phyloP scores from a whole-genome alignment of 495 filamentous ascomycete species.

The Xylaria telfairii region DNA sequence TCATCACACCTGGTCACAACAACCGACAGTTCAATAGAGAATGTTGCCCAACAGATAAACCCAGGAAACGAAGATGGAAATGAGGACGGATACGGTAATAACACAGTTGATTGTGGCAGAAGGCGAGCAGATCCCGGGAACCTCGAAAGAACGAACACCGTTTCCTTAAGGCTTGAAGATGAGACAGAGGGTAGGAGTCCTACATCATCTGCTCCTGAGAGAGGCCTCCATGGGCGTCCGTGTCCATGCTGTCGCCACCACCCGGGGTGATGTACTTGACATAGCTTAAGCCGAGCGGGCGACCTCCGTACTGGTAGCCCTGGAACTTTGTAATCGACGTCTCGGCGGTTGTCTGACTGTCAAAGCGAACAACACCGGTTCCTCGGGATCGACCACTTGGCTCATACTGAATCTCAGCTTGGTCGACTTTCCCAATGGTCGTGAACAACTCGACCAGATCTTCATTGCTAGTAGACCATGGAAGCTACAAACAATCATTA shows the following conservation, averaged over 20 bases:
- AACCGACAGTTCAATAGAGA: neutral
- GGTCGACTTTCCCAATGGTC: slow-evolving; percentile 96
- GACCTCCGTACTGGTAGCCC: slow-evolving; percentile 95
- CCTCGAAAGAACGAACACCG: neutral
- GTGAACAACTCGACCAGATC: slow-evolving; percentile 95
- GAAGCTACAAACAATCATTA: slow-evolving; percentile 66
- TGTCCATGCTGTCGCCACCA: slow-evolving; percentile 80
- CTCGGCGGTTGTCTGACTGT: slow-evolving; percentile 80
- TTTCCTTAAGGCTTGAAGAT: neutral
- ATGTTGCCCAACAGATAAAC: neutral
- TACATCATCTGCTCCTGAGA: slow-evolving; percentile 99
- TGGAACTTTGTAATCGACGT: slow-evolving; percentile 97
- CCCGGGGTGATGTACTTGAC: slow-evolving; percentile 83
- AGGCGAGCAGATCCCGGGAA: neutral
- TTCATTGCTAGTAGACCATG: slow-evolving; percentile 98
- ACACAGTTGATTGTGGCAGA: slow-evolving; percentile 4
- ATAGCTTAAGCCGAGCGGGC: slow-evolving; percentile 88
- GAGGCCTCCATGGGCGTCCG: slow-evolving; percentile 73
- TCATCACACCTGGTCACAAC: neutral
- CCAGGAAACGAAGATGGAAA: slow-evolving; percentile 9
- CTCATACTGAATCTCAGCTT: slow-evolving; percentile 98
- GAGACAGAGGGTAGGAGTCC: neutral
- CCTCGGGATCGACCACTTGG: slow-evolving; percentile 94
- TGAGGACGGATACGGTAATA: slow-evolving; percentile 12
- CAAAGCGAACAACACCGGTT: slow-evolving; percentile 94